Base-by-base conservation (phyloP, 257 asterid genomes). In the Striga asiatica region DNA sequence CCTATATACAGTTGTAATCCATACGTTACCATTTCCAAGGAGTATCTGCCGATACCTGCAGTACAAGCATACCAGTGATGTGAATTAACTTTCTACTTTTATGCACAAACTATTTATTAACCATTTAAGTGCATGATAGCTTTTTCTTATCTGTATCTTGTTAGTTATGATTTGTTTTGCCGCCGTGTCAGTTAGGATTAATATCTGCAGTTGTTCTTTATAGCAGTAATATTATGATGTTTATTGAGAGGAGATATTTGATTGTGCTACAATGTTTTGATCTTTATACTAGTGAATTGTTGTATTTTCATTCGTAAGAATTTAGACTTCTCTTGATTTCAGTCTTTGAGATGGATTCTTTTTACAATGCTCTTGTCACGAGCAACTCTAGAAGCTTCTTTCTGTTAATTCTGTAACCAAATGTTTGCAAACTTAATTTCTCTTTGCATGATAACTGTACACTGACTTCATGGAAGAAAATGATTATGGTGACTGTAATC, bases 31-130 rank as follows among this genome's bases (percentile, higher is more conserved):
- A n/a, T n/a, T n/a, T n/a, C n/a, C n/a, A n/a, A n/a, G n/a, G n/a
- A n/a, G 23, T 49, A 57, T 46, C 54, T 38, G 32, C 42, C 58
- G 25, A 48, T 11, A 25, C 16, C 50, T 27, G 52, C 49, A 35
- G 52, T 50, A 49, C 35, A 56, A 57, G 54, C 59, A 50, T 52
- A 58, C 18, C 31, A 22, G 51, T 22, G 27, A 6, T 34, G 31
- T 45, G 13, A 13, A 23, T 32, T 12, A 50, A 31, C 19, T 9
- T 20, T 29, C 28, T 39, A 11, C 18, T 18, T 3, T 7, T n/a
- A n/a, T n/a, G n/a, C n/a, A n/a, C n/a, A n/a, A n/a, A n/a, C n/a
- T n/a, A n/a, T n/a, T n/a, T 2, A 34, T 13, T 25, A 1, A 38
- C 52, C 51, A 8, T 2, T 67, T 31, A 35, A 22, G 28, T 61